Evolutionary conservation across 1,139 yeast species (phyloP).

Genomic region (Magnusiomyces sp.): DNA sequence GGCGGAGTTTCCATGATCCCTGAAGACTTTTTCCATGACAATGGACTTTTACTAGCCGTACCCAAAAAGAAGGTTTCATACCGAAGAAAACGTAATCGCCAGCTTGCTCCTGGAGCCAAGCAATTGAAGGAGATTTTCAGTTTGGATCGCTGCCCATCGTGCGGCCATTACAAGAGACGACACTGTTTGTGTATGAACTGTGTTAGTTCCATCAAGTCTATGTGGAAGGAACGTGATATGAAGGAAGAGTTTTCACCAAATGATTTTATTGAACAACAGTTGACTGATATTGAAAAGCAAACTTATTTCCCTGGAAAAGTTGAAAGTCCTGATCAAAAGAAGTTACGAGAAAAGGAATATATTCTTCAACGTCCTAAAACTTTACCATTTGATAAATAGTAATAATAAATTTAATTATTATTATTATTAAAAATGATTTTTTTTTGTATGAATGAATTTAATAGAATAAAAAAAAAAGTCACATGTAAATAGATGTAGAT

Average conservation of each 20-base stretch:
- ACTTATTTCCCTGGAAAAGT: conserved; percentile 72
- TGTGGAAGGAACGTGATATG: conserved; percentile 50
- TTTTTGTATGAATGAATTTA: too few species aligned
- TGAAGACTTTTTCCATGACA: conserved; percentile 10
- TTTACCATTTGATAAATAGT: conserved; percentile 39
- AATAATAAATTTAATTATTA: too few species aligned
- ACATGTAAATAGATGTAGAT: not conserved
- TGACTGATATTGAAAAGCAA: conserved; percentile 44
- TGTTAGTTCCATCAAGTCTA: conserved; percentile 65
- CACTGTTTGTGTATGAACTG: conserved; percentile 92
- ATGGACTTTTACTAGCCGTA: conserved; percentile 71
- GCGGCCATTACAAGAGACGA: conserved; percentile 86
- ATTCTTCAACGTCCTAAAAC: conserved; percentile 53
- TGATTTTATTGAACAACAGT: conserved; percentile 48
- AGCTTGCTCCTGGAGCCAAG: conserved; percentile 75
- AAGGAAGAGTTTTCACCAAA: too few species aligned
- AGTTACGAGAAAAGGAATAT: conserved; percentile 55
- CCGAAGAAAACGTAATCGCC: conserved; percentile 72
- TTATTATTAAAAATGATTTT: too few species aligned
- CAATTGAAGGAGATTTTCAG: conserved; percentile 69
- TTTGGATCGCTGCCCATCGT: conserved; percentile 85
- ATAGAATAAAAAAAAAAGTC: too few species aligned
- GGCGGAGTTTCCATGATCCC: conserved; percentile 7
- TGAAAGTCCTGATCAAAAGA: conserved; percentile 42
- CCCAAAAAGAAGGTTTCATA: conserved; percentile 92